phyloP scores from a whole-genome alignment of 2,329 filamentous ascomycete species.

The Bipolaris oryzae region DNA sequence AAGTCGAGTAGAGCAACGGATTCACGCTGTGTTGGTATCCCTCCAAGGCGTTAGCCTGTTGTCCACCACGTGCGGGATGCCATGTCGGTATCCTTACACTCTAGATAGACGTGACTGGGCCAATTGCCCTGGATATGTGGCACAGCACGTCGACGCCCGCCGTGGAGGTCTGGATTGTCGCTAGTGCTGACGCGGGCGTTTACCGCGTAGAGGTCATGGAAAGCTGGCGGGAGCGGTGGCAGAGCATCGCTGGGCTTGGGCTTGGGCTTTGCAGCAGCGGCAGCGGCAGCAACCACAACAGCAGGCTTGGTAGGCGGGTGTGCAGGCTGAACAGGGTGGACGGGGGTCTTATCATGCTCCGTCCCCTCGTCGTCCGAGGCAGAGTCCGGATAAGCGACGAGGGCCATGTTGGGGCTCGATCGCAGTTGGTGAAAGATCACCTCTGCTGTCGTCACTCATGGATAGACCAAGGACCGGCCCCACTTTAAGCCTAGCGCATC shows the following conservation, averaged over 20 bases:
- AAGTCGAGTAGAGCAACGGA: slow-evolving; percentile 36
- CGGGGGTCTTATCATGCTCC: slow-evolving; percentile 18
- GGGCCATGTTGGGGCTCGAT: slow-evolving; percentile 35
- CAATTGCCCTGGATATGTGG: slow-evolving; percentile 90
- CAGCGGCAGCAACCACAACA: no score
- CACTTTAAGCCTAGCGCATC: slow-evolving; percentile 29
- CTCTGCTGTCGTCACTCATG: slow-evolving; percentile 27
- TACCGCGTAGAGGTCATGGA: slow-evolving; percentile 89
- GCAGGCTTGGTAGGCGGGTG: slow-evolving; percentile 14
- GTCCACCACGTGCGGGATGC: slow-evolving; percentile 16
- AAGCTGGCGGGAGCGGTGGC: slow-evolving; percentile 77
- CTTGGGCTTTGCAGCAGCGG: slow-evolving; percentile 31
- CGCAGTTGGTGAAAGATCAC: slow-evolving; percentile 19
- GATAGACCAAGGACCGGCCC: slow-evolving; percentile 21
- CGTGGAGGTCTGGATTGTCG: slow-evolving; percentile 85
- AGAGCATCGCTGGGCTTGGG: slow-evolving; percentile 51
- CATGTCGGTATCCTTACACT: slow-evolving; percentile 69
- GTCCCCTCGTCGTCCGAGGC: slow-evolving; percentile 55
- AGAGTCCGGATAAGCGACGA: slow-evolving; percentile 59
- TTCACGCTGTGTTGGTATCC: slow-evolving; percentile 47
- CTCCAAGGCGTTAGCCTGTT: slow-evolving; percentile 42
- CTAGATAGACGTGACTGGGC: slow-evolving; percentile 90
- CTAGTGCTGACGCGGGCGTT: slow-evolving; percentile 75
- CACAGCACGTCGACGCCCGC: slow-evolving; percentile 78
- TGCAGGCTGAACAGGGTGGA: background rate